Base-by-base conservation (phyloP, 2,329 filamentous ascomycete genomes). In the Talaromyces amestolkiae region DNA sequence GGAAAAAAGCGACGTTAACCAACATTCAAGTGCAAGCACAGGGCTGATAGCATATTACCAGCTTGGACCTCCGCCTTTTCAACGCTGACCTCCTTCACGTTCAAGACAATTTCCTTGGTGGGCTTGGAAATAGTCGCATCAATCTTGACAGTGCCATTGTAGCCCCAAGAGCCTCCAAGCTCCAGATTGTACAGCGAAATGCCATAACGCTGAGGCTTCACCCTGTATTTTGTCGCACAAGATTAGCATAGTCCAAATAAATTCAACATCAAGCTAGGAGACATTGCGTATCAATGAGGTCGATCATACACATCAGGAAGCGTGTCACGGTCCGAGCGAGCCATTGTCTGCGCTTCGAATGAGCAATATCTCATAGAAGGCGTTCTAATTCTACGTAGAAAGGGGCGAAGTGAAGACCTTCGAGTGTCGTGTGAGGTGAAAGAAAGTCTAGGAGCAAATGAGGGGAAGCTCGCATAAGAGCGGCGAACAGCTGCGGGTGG, bases 161-260 rank as follows among this genome's bases (percentile, higher is more conserved):
- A 99, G 67, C 86, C 87, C 89, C 94, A 97, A 66, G 81, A 81
- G 64, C 85, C 86, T 69, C 86, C 85, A 63, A 88, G 80, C 71
- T 97, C 89, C 69, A 99, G 82, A 72, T 95, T 89, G 74, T 84
- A 87, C 71, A 99, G 86, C 64, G 89, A 92, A 70, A 99, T 84
- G 73, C 87, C 83, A 81, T 99, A 99, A 81, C 98, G 92, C 68
- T 84, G 82, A 2, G 95, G 93, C 81, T 92, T 94, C 75, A 94
- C 87, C 74, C 86, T 89, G 67, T 47, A 56, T 15, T 41, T 19
- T 33, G 43, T 70, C 54, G 71, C 19, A 15, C 37, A 35, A 24
- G 53, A 43, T 65, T 19, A 54, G 51, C 10, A 54, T n/a, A 54
- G 31, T 54, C 31, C 5, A 39, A 39, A 15, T 56, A 22, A 56